phyloP scores from a whole-genome alignment of 805 yeast species.

The Candida argentea region DNA sequence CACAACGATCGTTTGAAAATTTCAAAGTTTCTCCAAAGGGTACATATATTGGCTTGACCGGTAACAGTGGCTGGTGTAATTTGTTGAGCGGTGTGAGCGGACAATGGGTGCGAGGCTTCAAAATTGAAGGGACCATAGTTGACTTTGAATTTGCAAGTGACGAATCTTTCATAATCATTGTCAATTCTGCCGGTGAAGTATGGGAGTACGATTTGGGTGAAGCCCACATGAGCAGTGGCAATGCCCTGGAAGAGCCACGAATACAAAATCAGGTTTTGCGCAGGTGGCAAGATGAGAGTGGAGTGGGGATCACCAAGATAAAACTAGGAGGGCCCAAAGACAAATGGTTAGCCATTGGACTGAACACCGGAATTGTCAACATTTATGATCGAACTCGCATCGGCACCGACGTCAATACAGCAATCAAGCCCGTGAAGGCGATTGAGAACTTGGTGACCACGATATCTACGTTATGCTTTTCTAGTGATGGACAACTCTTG shows the following conservation, averaged over 20 bases:
- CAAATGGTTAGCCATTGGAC: constrained; percentile 84
- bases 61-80: constrained; percentile 88
- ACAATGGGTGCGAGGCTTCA: constrained; percentile 81
- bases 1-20: constrained; percentile 80
- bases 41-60: constrained; percentile 59
- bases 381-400: constrained; percentile 53
- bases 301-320: constrained; percentile 71
- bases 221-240: constrained; percentile 12
- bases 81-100: constrained; percentile 66
- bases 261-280: constrained; percentile 35
- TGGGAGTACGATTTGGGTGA: constrained; percentile 59
- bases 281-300: constrained; percentile 82
- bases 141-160: constrained; percentile 65
- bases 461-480: constrained; percentile 62
- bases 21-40: constrained; percentile 74
- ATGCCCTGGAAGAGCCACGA: constrained; percentile 2
- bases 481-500: constrained; percentile 81
- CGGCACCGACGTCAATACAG: constrained; percentile 2
- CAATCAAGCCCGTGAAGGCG: constrained; percentile 46
- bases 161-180: constrained; percentile 38
- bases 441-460: constrained; percentile 77
- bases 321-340: constrained; percentile 60
- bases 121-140: constrained; percentile 75
- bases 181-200: constrained; percentile 74
- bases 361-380: constrained; percentile 80